Percentiles rank a stretch among this genome's conserved stretches.
Evolutionary conservation across 345 rosid genomes (phyloP).

Genomic region (Hypericum perforatum): DNA sequence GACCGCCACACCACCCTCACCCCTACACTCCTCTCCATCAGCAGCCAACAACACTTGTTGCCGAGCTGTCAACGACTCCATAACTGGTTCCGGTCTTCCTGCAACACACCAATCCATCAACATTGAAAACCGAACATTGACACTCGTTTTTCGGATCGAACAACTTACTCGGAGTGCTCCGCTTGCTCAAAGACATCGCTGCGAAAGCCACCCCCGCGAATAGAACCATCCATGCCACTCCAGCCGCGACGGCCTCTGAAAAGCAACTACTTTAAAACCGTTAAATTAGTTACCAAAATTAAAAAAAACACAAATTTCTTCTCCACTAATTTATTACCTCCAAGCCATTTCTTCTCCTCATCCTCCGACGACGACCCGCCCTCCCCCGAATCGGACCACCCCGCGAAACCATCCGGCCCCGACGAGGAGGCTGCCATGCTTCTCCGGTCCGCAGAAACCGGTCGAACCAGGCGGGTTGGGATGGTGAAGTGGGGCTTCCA

Average conservation of each 20-base stretch:
- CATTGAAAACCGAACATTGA: background rate
- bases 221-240: slow-evolving; percentile 54
- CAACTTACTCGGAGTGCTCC: slow-evolving; percentile 49
- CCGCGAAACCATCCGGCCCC: slow-evolving; percentile 39
- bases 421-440: slow-evolving; percentile 25
- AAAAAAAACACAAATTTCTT: slow-evolving; percentile 5
- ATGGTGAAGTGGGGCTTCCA: slow-evolving; percentile 18
- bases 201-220: slow-evolving; percentile 53
- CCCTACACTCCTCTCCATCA: slow-evolving; percentile 30
- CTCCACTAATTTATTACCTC: slow-evolving; percentile 45
- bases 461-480: slow-evolving; percentile 19
- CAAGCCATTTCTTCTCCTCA: slow-evolving; percentile 39
- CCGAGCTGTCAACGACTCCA: slow-evolving; percentile 55
- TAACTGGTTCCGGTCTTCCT: slow-evolving; percentile 63
- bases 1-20: slow-evolving; percentile 22
- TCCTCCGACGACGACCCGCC: slow-evolving; percentile 25
- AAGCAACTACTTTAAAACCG: slow-evolving; percentile 54
- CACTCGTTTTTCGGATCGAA: background rate
- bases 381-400: slow-evolving; percentile 54
- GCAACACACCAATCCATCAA: slow-evolving; percentile 8
- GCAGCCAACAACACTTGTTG: slow-evolving; percentile 40
- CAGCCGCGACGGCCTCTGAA: slow-evolving; percentile 80
- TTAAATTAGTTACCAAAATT: slow-evolving; percentile 37
- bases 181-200: slow-evolving; percentile 47
- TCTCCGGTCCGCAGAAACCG: slow-evolving; percentile 18